Base-by-base conservation (phyloP, 441 rosid species). In the Flueggea neowawraea region DNA sequence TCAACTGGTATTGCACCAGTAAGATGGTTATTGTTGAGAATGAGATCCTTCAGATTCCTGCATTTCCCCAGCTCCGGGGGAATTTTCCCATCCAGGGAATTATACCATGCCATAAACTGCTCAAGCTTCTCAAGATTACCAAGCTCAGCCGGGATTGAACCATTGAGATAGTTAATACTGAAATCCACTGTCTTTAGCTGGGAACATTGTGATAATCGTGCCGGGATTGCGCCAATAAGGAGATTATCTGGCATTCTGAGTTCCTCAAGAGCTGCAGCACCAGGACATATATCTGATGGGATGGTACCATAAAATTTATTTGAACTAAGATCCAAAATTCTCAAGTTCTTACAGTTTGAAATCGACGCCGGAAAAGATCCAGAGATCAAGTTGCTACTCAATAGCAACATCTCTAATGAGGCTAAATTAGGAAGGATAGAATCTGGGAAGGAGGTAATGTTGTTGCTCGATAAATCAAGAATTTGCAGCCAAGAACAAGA, bases 21-120 rank as follows among this genome's bases (percentile, higher is more conserved):
- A 32, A 89, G 91, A 39, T 79, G 83, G 52, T 90, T 94, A 64
- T 94, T 88, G 69, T 90, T 94, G 55, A 94, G 88, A 32, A 94
- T 94, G 4, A 94, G 82, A 72, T 89, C 87, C 71, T 88, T 94
- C 31, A 94, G 75, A 48, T 77, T 84, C 67, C 67, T 86, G 66
- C 93, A 67, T 57, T 88, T 80, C 11, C 97, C 97, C 56, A 90
- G 62, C 69, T 88, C 95, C 53, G 78, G 74, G 9, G 97, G 97
- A 55, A 94, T 83, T 33, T 44, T 61, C 0, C 99, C 99, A 64
- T 90, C 82, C 76, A 94, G 55, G 16, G 82, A 82, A 80, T 90
- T 94, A 64, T 76, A 87, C 99, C 99, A 94, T 0, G 99, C 95
- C 50, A 90, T 90, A 54, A 91, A 77, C 65, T 94, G 95, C 74